These are phyloP conservation scores for Pseudogymnoascus sp. DNA, from an alignment of 2,329 filamentous ascomycete genomes.

Conservation along the genomic window DNA sequence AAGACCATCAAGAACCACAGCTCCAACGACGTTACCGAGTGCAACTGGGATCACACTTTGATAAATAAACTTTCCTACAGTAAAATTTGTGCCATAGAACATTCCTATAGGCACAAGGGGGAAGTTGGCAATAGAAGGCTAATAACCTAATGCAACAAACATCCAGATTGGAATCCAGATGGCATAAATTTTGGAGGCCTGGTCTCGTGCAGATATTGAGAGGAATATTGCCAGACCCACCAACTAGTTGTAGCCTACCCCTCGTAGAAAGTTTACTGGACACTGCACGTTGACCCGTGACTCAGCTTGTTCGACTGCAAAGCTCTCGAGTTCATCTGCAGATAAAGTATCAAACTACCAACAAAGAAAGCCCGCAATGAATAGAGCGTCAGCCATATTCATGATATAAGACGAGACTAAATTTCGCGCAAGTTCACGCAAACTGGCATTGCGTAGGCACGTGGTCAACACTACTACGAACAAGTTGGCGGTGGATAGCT, in stretches of 20 bases:
- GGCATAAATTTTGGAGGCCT: slow-evolving; percentile 22
- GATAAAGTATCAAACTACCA: slow-evolving; percentile 1
- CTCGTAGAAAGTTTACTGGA: slow-evolving; percentile 23
- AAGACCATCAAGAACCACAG: too few species aligned
- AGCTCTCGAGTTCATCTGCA: background rate
- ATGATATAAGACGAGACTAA: slow-evolving; percentile 7
- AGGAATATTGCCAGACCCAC: slow-evolving; percentile 17
- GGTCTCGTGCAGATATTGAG: slow-evolving; percentile 17
- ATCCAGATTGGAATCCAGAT: slow-evolving; percentile 21
- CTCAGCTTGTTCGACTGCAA: slow-evolving; percentile 1
- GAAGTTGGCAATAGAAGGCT: too few species aligned
- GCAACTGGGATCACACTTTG: too few species aligned
- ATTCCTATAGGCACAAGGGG: too few species aligned
- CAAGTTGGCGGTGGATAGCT: background rate
- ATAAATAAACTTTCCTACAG: too few species aligned
- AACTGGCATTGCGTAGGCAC: background rate
- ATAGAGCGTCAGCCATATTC: background rate
- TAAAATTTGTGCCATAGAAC: too few species aligned
- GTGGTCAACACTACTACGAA: background rate
- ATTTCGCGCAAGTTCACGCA: background rate
- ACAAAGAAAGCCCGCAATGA: slow-evolving; percentile 5
- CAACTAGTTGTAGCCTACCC: slow-evolving; percentile 25
- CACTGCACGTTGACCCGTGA: slow-evolving; percentile 14
- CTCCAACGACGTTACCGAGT: too few species aligned
- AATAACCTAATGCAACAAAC: too few species aligned